These are phyloP conservation scores for Sedum album DNA, from an alignment of 164 flowering plant genomes.

Conservation along the genomic window DNA sequence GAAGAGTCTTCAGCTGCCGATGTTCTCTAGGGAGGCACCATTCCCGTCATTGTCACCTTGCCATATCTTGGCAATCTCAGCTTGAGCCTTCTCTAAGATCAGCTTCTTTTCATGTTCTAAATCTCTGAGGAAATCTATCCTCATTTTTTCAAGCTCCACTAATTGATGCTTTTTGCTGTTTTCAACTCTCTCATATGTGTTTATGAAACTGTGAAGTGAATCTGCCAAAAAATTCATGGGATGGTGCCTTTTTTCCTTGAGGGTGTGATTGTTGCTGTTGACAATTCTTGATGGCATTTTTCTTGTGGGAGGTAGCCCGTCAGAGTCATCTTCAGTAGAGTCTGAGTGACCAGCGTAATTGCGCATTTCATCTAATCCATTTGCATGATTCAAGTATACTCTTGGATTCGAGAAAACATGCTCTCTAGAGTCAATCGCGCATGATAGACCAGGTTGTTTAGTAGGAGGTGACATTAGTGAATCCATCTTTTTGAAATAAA, in stretches of 20 bases:
- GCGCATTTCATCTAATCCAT: slow-evolving; percentile 35
- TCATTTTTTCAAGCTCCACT: slow-evolving; percentile 84
- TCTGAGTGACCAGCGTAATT: slow-evolving; percentile 28
- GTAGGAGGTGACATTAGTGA: slow-evolving; percentile 22
- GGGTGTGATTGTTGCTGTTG: background rate
- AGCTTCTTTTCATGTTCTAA: no score
- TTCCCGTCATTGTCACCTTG: slow-evolving; percentile 31
- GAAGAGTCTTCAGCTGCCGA: slow-evolving; percentile 14
- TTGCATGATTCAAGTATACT: slow-evolving; percentile 28
- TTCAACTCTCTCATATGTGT: no score
- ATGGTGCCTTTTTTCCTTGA: background rate
- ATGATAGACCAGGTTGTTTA: slow-evolving; percentile 20
- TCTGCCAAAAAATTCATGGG: slow-evolving; percentile 44
- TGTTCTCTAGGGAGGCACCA: slow-evolving; percentile 24
- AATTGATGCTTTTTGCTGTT: no score
- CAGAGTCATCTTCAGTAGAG: no score
- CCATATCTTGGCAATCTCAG: slow-evolving; percentile 63
- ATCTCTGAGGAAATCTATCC: slow-evolving; percentile 80
- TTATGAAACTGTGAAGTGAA: no score
- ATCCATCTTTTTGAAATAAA: no score
- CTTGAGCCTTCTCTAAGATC: no score
- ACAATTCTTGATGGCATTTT: slow-evolving; percentile 19
- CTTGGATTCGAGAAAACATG: slow-evolving; percentile 31
- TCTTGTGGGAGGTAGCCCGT: slow-evolving; percentile 54
- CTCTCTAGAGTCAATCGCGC: slow-evolving; percentile 36